Evolutionary conservation across 2,329 filamentous ascomycete species (phyloP).

Genomic region (Aspergillus caelatus): DNA sequence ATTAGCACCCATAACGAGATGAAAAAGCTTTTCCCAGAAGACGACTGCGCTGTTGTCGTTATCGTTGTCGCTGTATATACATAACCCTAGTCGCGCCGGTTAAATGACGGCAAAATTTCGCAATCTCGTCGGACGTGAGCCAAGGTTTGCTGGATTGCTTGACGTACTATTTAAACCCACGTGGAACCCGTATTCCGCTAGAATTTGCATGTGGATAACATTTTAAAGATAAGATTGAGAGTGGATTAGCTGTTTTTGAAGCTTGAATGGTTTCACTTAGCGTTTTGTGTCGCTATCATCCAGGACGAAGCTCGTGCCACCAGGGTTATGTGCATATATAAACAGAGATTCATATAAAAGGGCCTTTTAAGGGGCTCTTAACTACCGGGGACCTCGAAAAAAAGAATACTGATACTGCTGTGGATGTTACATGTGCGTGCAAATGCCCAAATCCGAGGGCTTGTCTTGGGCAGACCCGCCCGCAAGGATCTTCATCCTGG

Average conservation of each 20-base stretch:
- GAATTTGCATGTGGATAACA: background rate
- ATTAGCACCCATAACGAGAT: background rate
- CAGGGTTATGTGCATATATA: background rate
- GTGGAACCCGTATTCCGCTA: background rate
- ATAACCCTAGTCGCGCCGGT: background rate
- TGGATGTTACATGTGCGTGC: background rate
- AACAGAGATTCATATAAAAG: background rate
- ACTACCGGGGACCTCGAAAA: background rate
- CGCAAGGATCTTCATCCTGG: background rate
- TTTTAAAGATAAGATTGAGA: background rate
- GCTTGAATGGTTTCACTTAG: background rate
- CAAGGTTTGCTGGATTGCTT: background rate
- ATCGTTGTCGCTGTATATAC: background rate
- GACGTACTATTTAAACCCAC: background rate
- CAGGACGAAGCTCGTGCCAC: background rate
- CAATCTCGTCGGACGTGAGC: background rate
- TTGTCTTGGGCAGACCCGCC: background rate
- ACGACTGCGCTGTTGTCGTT: background rate
- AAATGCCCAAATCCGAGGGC: background rate
- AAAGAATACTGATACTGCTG: too few species aligned
- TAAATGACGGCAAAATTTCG: background rate
- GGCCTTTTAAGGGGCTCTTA: background rate
- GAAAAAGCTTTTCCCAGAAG: background rate
- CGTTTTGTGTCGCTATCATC: background rate
- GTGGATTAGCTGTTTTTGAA: background rate